phyloP scores from a whole-genome alignment of 306 rosid genomes.

The Prosopis cineraria region DNA sequence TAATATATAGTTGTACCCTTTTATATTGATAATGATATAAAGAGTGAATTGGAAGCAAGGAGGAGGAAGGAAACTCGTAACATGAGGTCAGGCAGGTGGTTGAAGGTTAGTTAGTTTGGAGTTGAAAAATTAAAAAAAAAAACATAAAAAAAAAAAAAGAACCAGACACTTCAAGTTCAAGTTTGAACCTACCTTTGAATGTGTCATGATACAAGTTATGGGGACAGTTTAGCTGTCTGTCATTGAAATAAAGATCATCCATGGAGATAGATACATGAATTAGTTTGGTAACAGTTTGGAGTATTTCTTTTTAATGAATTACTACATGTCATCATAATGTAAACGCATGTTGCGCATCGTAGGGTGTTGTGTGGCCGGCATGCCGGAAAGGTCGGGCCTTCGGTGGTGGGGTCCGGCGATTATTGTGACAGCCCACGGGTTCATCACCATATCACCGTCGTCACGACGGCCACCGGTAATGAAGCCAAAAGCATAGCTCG shows the following conservation, averaged over 20 bases:
- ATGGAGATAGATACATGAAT: not conserved
- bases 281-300: not conserved
- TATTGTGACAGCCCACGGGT: slow-evolving; percentile 49
- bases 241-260: slow-evolving; percentile 2
- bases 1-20: no score
- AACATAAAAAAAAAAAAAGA: no score
- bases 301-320: not conserved
- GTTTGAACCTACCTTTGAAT: slow-evolving; percentile 26
- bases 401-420: slow-evolving; percentile 45
- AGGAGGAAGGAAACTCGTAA: not conserved
- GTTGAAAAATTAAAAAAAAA: no score
- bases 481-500: slow-evolving; percentile 51
- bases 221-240: slow-evolving; percentile 8
- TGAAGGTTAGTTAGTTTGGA: not conserved
- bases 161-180: slow-evolving; percentile 12
- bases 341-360: slow-evolving; percentile 15
- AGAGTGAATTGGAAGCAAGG: not conserved
- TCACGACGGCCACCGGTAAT: slow-evolving; percentile 13
- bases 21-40: no score
- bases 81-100: slow-evolving; percentile 11
- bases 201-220: not conserved
- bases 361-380: slow-evolving; percentile 43
- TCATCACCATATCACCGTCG: slow-evolving; percentile 69
- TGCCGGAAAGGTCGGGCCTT: slow-evolving; percentile 44
- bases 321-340: not conserved